Evolutionary conservation across 257 asterid species (phyloP).

Genomic region (Gentiana straminea): DNA sequence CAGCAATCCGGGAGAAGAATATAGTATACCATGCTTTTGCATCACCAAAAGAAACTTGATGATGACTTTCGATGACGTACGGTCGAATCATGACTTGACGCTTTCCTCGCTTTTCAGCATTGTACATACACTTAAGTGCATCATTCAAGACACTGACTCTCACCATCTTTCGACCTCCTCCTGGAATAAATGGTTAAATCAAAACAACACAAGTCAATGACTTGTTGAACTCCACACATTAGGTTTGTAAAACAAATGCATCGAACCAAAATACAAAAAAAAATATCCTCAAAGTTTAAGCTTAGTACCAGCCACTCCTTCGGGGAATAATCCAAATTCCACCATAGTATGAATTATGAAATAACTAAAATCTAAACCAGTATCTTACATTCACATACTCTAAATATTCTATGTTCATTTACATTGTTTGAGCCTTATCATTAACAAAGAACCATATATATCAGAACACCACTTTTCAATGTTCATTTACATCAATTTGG

Average conservation of each 20-base stretch:
- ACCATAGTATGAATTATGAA: too few relatives aligned
- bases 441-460: not conserved
- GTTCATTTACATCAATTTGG: too few relatives aligned
- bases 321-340: not conserved
- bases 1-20: not conserved
- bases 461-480: too few relatives aligned
- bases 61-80: conserved; percentile 26
- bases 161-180: conserved; percentile 13
- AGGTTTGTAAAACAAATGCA: too few relatives aligned
- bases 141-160: conserved; percentile 29
- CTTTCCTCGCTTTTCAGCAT: conserved; percentile 28
- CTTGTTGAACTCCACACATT: too few relatives aligned
- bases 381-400: too few relatives aligned
- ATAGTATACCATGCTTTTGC: conserved; percentile 28
- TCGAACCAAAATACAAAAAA: too few relatives aligned
- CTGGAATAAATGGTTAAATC: not conserved
- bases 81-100: conserved; percentile 31
- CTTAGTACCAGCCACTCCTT: too few relatives aligned
- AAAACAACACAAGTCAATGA: not conserved
- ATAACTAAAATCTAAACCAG: not conserved
- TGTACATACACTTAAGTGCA: conserved; percentile 33
- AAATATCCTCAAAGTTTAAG: too few relatives aligned
- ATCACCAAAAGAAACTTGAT: conserved; percentile 30
- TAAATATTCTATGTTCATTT: not conserved
- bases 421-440: not conserved